Evolutionary conservation across 306 rosid genomes (phyloP).

Genomic region (Prunus fruticosa): DNA sequence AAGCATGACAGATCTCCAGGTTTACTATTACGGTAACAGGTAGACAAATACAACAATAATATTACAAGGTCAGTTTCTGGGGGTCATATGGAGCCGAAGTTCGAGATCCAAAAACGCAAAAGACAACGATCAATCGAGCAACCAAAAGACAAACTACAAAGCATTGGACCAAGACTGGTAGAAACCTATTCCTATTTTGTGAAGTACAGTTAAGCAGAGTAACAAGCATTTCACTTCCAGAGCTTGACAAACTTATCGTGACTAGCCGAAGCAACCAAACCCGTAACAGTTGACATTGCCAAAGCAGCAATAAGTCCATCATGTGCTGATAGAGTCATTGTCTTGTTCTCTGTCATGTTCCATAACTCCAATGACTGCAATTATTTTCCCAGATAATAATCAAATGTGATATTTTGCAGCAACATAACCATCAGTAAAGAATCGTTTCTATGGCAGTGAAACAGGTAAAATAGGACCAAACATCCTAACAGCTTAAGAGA

Average conservation of each 20-base stretch:
- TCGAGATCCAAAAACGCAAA: conserved; percentile 2
- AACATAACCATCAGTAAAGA: background rate
- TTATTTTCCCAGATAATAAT: background rate
- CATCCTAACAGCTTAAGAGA: background rate
- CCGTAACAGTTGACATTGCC: conserved; percentile 73
- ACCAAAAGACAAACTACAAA: conserved; percentile 20
- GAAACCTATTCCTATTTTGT: conserved; percentile 29
- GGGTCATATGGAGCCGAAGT: conserved; percentile 18
- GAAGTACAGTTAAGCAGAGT: conserved; percentile 21
- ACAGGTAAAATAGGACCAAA: background rate
- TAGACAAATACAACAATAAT: conserved; percentile 18
- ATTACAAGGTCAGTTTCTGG: conserved; percentile 28
- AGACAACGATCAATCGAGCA: conserved; percentile 17
- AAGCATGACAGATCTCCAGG: background rate
- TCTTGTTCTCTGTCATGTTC: conserved; percentile 91
- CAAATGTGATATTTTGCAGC: background rate
- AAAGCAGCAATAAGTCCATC: conserved; percentile 81
- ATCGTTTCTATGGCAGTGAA: background rate
- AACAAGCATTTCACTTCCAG: conserved; percentile 59
- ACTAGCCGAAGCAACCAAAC: conserved; percentile 90
- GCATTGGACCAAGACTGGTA: conserved; percentile 18
- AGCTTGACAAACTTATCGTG: conserved; percentile 88
- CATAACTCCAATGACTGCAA: conserved; percentile 95
- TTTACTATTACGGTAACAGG: conserved; percentile 1
- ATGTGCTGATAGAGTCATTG: conserved; percentile 85